Conservation (phyloP, 768 basidiomycete species). For the Lepiota subincarnata region DNA sequence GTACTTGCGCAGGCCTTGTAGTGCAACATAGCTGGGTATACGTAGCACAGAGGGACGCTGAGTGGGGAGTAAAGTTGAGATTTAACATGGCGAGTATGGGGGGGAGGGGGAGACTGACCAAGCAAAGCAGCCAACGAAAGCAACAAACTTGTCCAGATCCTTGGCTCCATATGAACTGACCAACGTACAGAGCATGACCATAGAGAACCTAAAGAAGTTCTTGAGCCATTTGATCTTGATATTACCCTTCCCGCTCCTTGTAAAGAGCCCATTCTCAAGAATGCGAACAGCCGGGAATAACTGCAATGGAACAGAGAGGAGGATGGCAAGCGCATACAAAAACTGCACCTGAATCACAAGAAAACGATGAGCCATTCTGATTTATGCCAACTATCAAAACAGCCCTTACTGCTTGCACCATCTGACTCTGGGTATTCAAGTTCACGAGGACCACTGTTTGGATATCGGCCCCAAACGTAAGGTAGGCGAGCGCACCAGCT, state of each 20-base stretch:
- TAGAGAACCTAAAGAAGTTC: conserved; percentile 77
- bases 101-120: conserved; percentile 53
- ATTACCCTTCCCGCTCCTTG: conserved; percentile 79
- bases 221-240: conserved; percentile 91
- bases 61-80: not conserved
- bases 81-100: not conserved
- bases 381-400: conserved; percentile 16
- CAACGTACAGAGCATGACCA: conserved; percentile 77
- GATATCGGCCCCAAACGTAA: conserved; percentile 82
- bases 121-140: conserved; percentile 89
- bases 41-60: conserved; percentile 90
- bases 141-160: conserved; percentile 95
- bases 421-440: conserved; percentile 73
- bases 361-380: not conserved
- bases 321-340: conserved; percentile 88
- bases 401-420: conserved; percentile 77
- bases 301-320: conserved; percentile 89
- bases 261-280: conserved; percentile 93
- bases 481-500: conserved; percentile 81
- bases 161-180: conserved; percentile 79
- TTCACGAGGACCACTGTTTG: conserved; percentile 96
- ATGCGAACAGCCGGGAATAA: conserved; percentile 98
- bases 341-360: conserved; percentile 58
- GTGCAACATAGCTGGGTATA: conserved; percentile 92
- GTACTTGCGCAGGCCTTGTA: conserved; percentile 83